Base-by-base conservation (phyloP, 2,329 filamentous ascomycete species). In the Colletotrichum truncatum region DNA sequence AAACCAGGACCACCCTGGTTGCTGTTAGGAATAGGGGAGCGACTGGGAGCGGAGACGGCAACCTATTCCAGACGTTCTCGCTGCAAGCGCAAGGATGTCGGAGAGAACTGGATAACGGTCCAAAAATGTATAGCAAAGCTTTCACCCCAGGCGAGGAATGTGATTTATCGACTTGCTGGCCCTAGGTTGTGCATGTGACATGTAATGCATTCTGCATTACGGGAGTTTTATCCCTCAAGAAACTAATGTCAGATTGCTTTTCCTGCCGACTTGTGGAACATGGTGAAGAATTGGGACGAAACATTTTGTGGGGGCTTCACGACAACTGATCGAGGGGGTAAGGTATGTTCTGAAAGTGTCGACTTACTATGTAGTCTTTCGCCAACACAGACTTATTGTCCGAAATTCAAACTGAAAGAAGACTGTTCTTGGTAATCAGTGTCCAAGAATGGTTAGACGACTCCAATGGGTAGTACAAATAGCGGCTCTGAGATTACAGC, bases 41-140 rank as follows among this genome's bases (percentile, higher is more conserved):
- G 62, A 55, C 34, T 23, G 28, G 49, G 62, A 62, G 43, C 62
- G 62, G 62, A 65, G 57, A 51, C 43, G 30, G 36, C 49, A 65
- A 55, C 62, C 62, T 55, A 51, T 65, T 55, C 38, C 62, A 62
- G 62, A 65, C 57, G 43, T 65, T 61, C 43, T 26, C 14, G 57
- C 49, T 65, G 57, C 62, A 55, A 14, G 41, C 34, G 34, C 62
- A 45, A 55, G 57, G 62, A 21, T 65, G 4, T 49, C 28, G 32
- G 57, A 11, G 49, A 34, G 34, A 46, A 36, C 38, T 49, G 23
- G 18, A 49, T 14, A 49, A 18, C 30, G 46, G n/a, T 32, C 46
- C 8, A 30, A n/a, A 28, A 11, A 16, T 28, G 26, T 49, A 16
- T 32, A 21, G 28, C 48, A 4, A 36, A 23, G 23, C 34, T 14